Percentiles rank a stretch among this genome's conserved stretches.
Conservation (phyloP, 768 basidiomycete genomes). For the Dioszegia hungarica region DNA sequence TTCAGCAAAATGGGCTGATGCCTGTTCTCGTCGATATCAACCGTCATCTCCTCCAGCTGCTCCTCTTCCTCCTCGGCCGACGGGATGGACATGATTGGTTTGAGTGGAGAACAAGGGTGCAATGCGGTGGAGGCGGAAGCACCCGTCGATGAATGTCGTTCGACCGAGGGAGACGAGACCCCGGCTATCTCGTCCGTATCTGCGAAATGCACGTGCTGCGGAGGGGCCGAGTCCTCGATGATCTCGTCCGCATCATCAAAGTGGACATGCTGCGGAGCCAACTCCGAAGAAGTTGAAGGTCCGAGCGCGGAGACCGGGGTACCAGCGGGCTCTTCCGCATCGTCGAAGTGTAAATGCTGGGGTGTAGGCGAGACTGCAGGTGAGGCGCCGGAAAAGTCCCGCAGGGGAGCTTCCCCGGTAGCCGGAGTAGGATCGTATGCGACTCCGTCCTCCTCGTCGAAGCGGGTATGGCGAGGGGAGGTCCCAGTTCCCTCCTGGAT, state of each 20-base stretch:
- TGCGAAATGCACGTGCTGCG: no score
- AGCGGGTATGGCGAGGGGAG: no score
- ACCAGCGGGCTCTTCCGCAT: neutral
- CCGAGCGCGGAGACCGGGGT: no score
- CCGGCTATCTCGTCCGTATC: no score
- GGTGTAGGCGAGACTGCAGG: no score
- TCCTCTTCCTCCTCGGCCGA: slow-evolving; percentile 8
- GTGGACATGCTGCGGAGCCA: neutral
- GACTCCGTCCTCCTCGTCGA: neutral
- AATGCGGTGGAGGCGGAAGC: neutral
- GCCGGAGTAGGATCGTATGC: neutral
- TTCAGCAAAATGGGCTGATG: neutral
- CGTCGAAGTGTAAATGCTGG: neutral
- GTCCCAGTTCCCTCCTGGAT: no score
- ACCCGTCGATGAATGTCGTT: no score
- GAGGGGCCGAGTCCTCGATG: neutral
- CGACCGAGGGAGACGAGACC: no score
- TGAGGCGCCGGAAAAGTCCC: no score
- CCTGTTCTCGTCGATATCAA: neutral
- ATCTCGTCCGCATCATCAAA: neutral
- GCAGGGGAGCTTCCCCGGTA: no score
- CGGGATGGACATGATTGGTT: neutral
- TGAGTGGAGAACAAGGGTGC: neutral
- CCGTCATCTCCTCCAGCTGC: slow-evolving; percentile 1
- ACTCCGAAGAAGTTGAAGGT: no score